Evolutionary conservation across 495 filamentous ascomycete genomes (phyloP).

Genomic region (Neurospora sp.): DNA sequence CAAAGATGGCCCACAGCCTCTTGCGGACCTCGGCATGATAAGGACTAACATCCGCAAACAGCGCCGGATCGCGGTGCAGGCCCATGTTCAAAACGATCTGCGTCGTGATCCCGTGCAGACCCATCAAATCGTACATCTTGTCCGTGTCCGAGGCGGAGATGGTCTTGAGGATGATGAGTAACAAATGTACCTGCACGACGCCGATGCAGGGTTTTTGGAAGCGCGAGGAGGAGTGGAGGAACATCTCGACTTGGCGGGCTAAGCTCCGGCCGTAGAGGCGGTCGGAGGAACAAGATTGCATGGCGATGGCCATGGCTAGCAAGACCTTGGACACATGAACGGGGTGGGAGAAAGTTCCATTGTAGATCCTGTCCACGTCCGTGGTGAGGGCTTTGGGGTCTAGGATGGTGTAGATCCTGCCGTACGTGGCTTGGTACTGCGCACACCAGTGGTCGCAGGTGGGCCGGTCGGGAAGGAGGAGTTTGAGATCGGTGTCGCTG

Average conservation of each 20-base stretch:
- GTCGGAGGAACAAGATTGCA: slow-evolving; percentile 10
- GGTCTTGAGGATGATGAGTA: slow-evolving; percentile 8
- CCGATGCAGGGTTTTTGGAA: slow-evolving; percentile 17
- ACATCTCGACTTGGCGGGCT: slow-evolving; percentile 9
- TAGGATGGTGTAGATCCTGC: slow-evolving; percentile 12
- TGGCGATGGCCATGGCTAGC: slow-evolving; percentile 9
- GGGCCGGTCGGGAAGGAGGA: slow-evolving; percentile 8
- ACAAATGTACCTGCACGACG: slow-evolving; percentile 11
- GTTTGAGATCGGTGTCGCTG: background rate
- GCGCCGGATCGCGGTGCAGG: slow-evolving; percentile 8
- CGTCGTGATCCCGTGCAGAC: slow-evolving; percentile 8
- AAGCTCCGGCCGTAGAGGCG: slow-evolving; percentile 5
- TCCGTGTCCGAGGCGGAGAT: slow-evolving; percentile 15
- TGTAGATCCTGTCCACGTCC: slow-evolving; percentile 6
- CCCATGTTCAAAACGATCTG: slow-evolving; percentile 14
- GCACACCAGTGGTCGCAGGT: slow-evolving; percentile 6
- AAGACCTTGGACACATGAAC: slow-evolving; percentile 8
- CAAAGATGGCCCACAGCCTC: slow-evolving; percentile 9
- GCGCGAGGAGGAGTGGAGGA: slow-evolving; percentile 1
- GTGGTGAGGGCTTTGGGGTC: slow-evolving; percentile 2
- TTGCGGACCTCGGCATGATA: slow-evolving; percentile 14
- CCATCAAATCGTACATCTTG: slow-evolving; percentile 11
- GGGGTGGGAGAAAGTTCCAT: slow-evolving; percentile 3
- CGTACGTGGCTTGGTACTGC: slow-evolving; percentile 7
- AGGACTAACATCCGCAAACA: slow-evolving; percentile 6